These are phyloP conservation scores for Cairneyella variabilis DNA, from an alignment of 495 filamentous ascomycete species.

Conservation along the genomic window DNA sequence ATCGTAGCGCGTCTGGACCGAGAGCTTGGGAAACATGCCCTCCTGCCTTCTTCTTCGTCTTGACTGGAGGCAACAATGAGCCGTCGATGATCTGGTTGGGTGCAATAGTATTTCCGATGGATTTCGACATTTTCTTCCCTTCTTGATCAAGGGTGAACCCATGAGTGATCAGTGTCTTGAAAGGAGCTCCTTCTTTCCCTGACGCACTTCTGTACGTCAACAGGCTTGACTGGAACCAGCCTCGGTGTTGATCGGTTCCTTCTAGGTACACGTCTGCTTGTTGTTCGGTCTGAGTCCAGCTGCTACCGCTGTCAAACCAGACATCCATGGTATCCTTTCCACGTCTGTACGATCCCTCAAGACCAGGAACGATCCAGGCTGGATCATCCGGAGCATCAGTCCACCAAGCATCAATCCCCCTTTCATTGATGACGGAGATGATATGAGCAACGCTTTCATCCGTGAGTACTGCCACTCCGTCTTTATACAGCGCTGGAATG, in stretches of 20 bases:
- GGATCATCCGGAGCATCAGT: constrained; percentile 68
- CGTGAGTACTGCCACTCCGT: constrained; percentile 68
- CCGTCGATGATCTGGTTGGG: constrained; percentile 84
- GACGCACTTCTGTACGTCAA: constrained; percentile 68
- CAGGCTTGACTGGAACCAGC: constrained; percentile 99
- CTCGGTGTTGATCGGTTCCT: constrained; percentile 91
- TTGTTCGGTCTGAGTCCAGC: constrained; percentile 67
- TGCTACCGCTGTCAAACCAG: constrained; percentile 98
- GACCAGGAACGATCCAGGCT: constrained; percentile 64
- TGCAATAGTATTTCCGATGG: constrained; percentile 81
- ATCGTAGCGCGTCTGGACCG: constrained; percentile 71
- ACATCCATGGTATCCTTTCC: constrained; percentile 99
- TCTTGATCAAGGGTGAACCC: constrained; percentile 87
- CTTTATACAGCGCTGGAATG: constrained; percentile 84
- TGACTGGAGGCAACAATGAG: constrained; percentile 53
- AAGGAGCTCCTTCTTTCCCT: constrained; percentile 52
- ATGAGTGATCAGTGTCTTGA: constrained; percentile 84
- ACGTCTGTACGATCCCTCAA: constrained; percentile 56
- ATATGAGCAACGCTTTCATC: constrained; percentile 81
- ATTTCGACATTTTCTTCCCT: constrained; percentile 98
- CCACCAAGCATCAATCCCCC: constrained; percentile 92
- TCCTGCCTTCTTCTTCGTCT: constrained; percentile 38
- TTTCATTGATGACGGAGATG: constrained; percentile 67
- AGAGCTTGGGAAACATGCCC: constrained; percentile 19
- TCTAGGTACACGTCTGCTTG: constrained; percentile 89